Evolutionary conservation across 73 alveolate species (phyloP).

Genomic region (Tetrahymena malaccensis): DNA sequence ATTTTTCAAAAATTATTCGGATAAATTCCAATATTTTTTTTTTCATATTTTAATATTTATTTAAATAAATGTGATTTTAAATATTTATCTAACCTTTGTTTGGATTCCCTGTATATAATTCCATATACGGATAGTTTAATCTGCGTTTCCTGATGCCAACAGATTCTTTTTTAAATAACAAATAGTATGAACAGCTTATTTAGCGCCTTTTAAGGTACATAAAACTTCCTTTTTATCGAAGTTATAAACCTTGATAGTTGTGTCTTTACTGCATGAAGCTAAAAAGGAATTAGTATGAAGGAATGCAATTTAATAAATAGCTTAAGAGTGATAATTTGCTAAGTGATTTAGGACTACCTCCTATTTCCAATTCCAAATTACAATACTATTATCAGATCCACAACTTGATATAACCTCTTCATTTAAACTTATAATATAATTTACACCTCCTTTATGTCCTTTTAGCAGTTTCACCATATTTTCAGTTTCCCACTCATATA

Average conservation of each 20-base stretch:
- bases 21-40: too few species aligned
- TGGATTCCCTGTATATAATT: not conserved
- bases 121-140: not conserved
- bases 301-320: not conserved
- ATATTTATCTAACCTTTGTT: not conserved
- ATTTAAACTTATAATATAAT: not conserved
- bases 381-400: not conserved
- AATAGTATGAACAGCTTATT: not conserved
- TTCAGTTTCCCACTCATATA: not conserved
- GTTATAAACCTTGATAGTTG: not conserved
- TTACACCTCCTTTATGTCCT: not conserved
- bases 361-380: not conserved
- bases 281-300: not conserved
- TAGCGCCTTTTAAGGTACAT: not conserved
- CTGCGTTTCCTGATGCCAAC: not conserved
- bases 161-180: not conserved
- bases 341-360: not conserved
- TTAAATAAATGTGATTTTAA: too few species aligned
- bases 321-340: not conserved
- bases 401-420: not conserved
- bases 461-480: not conserved
- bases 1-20: too few species aligned
- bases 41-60: too few species aligned
- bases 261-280: not conserved
- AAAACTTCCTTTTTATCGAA: not conserved